Evolutionary conservation across 2,329 filamentous ascomycete genomes (phyloP), one percentile per base, ranked within the genome.

Genomic region (Erysiphe pulchra): DNA sequence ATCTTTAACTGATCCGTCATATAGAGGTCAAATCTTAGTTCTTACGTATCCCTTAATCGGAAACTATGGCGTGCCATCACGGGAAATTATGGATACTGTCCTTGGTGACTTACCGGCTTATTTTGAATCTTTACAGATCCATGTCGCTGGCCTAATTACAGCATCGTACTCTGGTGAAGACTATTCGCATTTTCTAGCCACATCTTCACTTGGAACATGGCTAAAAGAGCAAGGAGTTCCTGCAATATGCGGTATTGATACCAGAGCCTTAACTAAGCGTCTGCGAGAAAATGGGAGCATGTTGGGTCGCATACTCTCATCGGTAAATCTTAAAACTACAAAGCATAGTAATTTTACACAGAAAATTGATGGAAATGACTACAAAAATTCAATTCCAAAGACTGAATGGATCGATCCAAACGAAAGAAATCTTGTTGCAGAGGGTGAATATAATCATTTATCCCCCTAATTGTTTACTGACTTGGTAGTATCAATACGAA

Each of bases 201-300:
- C 74, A 52, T 94, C 86, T 41, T 95, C 87, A 3, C 69, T 98
- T 45, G 87, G 87, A 49, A 71, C 80, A 60, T 98, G 90, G 90
- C 71, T 98, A 57, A 93, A 94, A 67, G 85, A 95, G 64, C 82
- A 95, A 63, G 82, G 77, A 49, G 71, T 98, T 46, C 90, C 90
- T 37, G 90, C 86, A 56, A 85, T 98, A 62, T 90, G 90, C 59
- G 90, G 85, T 48, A 79, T 98, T 49, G 90, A 98, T 65, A 98
- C 90, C 40, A 72, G 90, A 60, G 79, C 82, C 47, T 66, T 98
- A 60, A 98, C 90, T 45, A 94, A 95, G 71, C 80, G 78, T 59
- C 93, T 98, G 54, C 75, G 90, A 55, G 72, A 92, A 57, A 77
- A 93, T 62, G 90, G 90, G 59, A 93, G 85, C 67, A 93, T 95